phyloP scores from a whole-genome alignment of 805 yeast species.

The Metschnikowia picachoensis region DNA sequence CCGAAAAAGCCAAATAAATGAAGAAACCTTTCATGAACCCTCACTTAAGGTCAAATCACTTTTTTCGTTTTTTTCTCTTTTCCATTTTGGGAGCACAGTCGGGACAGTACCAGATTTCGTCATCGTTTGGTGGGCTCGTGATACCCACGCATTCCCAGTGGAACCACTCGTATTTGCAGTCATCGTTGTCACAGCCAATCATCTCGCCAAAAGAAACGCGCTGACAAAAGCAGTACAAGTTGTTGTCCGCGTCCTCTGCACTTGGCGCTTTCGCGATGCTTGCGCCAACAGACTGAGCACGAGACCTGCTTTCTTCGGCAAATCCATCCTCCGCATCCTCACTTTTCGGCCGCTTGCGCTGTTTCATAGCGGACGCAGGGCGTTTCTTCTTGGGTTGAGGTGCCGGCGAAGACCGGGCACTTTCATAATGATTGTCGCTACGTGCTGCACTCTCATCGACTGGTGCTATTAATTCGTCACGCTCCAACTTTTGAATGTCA shows the following conservation, averaged over 20 bases:
- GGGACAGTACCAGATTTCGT: conserved; percentile 84
- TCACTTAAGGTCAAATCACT: conserved; percentile 13
- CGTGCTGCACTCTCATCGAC: conserved; percentile 25
- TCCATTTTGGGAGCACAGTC: conserved; percentile 59
- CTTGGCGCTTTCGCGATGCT: conserved; percentile 8
- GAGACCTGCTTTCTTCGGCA: conserved; percentile 18
- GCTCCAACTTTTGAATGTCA: conserved; percentile 70
- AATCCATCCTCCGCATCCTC: conserved; percentile 16
- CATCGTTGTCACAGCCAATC: conserved; percentile 93
- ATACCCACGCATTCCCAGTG: conserved; percentile 94
- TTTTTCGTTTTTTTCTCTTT: conserved; percentile 41
- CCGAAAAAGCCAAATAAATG: no score
- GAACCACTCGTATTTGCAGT: conserved; percentile 91
- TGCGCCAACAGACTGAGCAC: conserved; percentile 5
- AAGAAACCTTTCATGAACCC: neutral
- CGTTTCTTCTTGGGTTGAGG: conserved; percentile 16
- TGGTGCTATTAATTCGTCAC: conserved; percentile 74
- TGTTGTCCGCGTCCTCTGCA: conserved; percentile 39
- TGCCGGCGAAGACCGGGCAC: conserved; percentile 17
- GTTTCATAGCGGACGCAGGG: conserved; percentile 14
- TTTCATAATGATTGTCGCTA: conserved; percentile 9
- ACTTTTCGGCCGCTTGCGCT: conserved; percentile 15
- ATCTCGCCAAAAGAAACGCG: conserved; percentile 92
- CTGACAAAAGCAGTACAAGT: conserved; percentile 81
- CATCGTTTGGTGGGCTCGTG: conserved; percentile 82